Conservation (phyloP, 345 rosid species). For the Dovyalis caffra region DNA sequence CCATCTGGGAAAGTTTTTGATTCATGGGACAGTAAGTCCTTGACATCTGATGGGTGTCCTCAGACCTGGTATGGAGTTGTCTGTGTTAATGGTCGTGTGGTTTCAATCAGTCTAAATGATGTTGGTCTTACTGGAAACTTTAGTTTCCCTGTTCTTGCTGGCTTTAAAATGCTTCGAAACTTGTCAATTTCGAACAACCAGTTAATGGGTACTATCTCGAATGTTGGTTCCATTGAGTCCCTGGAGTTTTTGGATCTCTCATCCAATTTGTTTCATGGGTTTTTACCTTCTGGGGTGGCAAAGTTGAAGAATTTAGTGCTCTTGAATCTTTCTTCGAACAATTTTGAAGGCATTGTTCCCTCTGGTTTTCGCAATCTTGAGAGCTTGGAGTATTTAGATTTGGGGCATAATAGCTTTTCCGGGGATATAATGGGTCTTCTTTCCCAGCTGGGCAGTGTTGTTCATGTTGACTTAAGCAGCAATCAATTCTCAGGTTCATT, state of each 20-base stretch:
- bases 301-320: conserved; percentile 41
- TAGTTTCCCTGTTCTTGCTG: conserved; percentile 52
- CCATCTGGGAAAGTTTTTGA: conserved; percentile 50
- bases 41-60: conserved; percentile 70
- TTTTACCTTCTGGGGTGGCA: conserved; percentile 45
- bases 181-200: conserved; percentile 63
- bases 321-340: conserved; percentile 58
- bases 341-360: conserved; percentile 54
- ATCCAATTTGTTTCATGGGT: conserved; percentile 51
- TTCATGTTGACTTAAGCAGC: conserved; percentile 62
- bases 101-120: conserved; percentile 56
- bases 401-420: conserved; percentile 53
- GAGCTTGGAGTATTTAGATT: conserved; percentile 60
- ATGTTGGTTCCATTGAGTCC: conserved; percentile 49
- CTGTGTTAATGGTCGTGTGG: conserved; percentile 59
- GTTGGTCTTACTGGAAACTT: conserved; percentile 65
- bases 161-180: conserved; percentile 58
- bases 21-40: conserved; percentile 71
- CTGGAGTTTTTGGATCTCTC: conserved; percentile 63
- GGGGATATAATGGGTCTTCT: conserved; percentile 71
- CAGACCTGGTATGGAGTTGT: conserved; percentile 69
- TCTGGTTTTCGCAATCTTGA: conserved; percentile 47
- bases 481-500: conserved; percentile 72
- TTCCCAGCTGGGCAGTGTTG: conserved; percentile 46
- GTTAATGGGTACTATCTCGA: conserved; percentile 63